These are phyloP conservation scores for Pugionium dolabratum DNA, from an alignment of 345 rosid genomes.

Conservation along the genomic window DNA sequence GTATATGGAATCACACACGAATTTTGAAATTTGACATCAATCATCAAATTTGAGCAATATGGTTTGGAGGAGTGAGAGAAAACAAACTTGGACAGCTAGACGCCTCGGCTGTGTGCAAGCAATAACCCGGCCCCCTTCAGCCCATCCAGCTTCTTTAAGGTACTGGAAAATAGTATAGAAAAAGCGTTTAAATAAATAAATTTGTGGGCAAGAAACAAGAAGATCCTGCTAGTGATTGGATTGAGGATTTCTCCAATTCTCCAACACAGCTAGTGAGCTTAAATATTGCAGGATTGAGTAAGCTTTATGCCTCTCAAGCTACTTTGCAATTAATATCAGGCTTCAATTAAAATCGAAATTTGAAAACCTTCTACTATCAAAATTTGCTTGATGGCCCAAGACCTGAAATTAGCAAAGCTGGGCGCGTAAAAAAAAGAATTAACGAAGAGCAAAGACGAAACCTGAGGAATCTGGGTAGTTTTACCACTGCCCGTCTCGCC, in stretches of 20 bases:
- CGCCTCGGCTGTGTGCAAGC: slow-evolving; percentile 98
- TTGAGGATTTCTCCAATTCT: not conserved
- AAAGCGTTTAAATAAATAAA: not conserved
- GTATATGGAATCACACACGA: slow-evolving; percentile 10
- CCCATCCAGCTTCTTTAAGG: slow-evolving; percentile 99
- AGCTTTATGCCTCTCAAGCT: not conserved
- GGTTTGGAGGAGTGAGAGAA: not conserved
- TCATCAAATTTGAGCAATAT: slow-evolving; percentile 8
- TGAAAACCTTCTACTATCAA: not conserved
- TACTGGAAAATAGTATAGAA: slow-evolving; percentile 47
- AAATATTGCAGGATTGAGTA: not conserved
- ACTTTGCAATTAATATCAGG: slow-evolving; percentile 3
- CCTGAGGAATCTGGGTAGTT: slow-evolving; percentile 98
- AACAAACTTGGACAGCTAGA: slow-evolving; percentile 92
- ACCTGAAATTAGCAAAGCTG: not conserved
- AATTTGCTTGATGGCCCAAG: not conserved
- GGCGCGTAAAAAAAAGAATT: not conserved
- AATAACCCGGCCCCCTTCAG: slow-evolving; percentile 85
- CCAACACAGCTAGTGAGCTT: slow-evolving; percentile 9
- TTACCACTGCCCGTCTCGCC: slow-evolving; percentile 99
- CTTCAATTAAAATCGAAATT: not conserved
- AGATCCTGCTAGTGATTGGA: not conserved
- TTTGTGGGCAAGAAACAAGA: slow-evolving; percentile 12
- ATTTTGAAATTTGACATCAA: slow-evolving; percentile 19
- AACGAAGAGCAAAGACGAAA: slow-evolving; percentile 26